Base-by-base conservation (phyloP, 176 grass and related monocot species). In the Oryza nivara region DNA sequence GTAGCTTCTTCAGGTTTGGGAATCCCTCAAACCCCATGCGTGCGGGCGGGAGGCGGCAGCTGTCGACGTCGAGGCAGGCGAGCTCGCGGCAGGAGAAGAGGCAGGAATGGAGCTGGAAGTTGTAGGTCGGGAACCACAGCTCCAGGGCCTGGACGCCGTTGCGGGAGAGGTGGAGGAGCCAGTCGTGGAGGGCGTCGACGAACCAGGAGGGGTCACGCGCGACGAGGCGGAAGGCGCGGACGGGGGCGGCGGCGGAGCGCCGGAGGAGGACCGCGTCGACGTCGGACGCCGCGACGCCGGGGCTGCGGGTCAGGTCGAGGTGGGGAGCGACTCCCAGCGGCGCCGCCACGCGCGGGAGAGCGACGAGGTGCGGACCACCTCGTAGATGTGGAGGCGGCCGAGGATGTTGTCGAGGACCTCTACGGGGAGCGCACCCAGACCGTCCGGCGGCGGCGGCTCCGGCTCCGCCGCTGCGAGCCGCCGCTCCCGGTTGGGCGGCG, bases 291-390 rank as follows among this genome's bases (percentile, higher is more conserved):
- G 17, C 35, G 74, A 76, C 35, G 51, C 51, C 30, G 28, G 32
- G 51, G 74, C 30, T 61, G 34, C 19, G 26, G 30, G 17, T 8
- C 25, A 76, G 74, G 51, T 76, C 74, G 30, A 76, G 15, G 74
- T 6, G 51, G 74, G 51, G 74, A 30, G 28, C 28, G 28, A 30
- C 28, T 30, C 28, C 28, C 28, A 30, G 1, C 28, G 28, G 28
- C 28, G 28, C 26, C 74, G 74, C 51, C 74, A 76, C 17, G 74
- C 28, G 23, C 74, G 74, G 73, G 73, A 76, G 48, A 76, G 73
- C 73, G 16, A 25, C 48, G 73, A 76, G 26, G 73, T 75, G 28
- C 73, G 48, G 3, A 75, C 48, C 48, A 75, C 73, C 3, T 75
- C 73, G 49, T 56, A 32, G 73, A 75, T 75, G 48, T 56, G 73